Evolutionary conservation across 352 stramenopile species (phyloP).

Genomic region (Phytophthora sansomeana): DNA sequence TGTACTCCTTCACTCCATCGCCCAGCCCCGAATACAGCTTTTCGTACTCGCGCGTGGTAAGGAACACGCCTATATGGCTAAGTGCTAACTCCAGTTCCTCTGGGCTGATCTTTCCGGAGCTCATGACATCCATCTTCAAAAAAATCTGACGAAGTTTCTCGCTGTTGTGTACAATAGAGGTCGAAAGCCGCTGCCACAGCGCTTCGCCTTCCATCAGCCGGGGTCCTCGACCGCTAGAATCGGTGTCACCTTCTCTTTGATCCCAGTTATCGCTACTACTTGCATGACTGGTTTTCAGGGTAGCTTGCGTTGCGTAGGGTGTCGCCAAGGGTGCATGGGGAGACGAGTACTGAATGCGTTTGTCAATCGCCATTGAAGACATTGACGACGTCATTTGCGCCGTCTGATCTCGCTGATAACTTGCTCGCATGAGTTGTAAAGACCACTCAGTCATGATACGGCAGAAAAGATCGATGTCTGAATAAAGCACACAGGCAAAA

Average conservation of each 20-base stretch:
- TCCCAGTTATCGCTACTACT: not conserved
- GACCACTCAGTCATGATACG: conserved; percentile 86
- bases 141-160: conserved; percentile 83
- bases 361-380: conserved; percentile 27
- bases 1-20: conserved; percentile 37
- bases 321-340: conserved; percentile 44
- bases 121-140: conserved; percentile 83
- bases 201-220: conserved; percentile 52
- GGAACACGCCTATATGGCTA: conserved; percentile 76
- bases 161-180: conserved; percentile 52
- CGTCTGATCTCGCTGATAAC: conserved; percentile 40
- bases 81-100: conserved; percentile 79
- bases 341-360: conserved; percentile 31
- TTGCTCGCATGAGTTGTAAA: conserved; percentile 59
- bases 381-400: conserved; percentile 27
- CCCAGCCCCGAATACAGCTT: conserved; percentile 64
- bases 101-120: conserved; percentile 61
- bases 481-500: not conserved
- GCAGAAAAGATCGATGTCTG: conserved; percentile 84
- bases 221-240: conserved; percentile 12
- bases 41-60: conserved; percentile 73
- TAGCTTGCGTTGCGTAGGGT: conserved; percentile 57
- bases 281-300: conserved; percentile 13
- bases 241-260: conserved; percentile 1
- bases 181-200: conserved; percentile 67